A percentile compares a stretch with the other conserved stretches of the same genome.
These are phyloP conservation scores for Ceratobasidium sp. DNA, from an alignment of 1,284 basidiomycete genomes.

Conservation along the genomic window DNA sequence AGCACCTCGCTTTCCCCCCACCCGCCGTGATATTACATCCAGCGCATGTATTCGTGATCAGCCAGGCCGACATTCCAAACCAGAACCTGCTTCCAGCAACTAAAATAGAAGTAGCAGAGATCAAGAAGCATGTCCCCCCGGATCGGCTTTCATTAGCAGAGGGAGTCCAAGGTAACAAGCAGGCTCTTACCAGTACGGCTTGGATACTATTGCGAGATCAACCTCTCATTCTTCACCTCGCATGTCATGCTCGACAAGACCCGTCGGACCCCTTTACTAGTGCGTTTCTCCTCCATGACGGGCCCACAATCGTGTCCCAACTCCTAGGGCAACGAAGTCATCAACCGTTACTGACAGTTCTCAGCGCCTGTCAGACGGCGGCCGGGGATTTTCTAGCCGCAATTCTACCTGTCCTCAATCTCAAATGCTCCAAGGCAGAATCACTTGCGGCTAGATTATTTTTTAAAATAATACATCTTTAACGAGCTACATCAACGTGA, in stretches of 20 bases:
- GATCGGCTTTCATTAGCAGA: neutral
- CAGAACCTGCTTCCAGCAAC: slow-evolving; percentile 3
- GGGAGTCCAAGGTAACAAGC: neutral
- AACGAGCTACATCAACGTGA: too few relatives aligned
- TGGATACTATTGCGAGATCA: neutral
- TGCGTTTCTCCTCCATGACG: slow-evolving; percentile 14
- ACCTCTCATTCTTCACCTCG: slow-evolving; percentile 11
- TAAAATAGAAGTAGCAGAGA: neutral
- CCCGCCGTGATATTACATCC: neutral
- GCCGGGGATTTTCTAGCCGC: too few relatives aligned
- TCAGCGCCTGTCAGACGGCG: slow-evolving; percentile 16
- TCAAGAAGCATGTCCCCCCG: slow-evolving; percentile 1
- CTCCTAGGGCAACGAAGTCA: slow-evolving; percentile 3
- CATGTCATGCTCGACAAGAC: slow-evolving; percentile 25
- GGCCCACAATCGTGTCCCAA: slow-evolving; percentile 2
- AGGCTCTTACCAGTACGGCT: neutral
- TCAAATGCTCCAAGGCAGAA: too few relatives aligned
- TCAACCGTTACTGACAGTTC: neutral
- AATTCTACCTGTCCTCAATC: too few relatives aligned
- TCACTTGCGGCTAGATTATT: too few relatives aligned
- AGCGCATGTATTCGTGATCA: slow-evolving; percentile 8
- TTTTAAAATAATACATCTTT: too few relatives aligned
- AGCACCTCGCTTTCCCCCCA: neutral
- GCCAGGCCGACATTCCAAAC: slow-evolving; percentile 1
- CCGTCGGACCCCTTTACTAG: neutral